phyloP scores from a whole-genome alignment of 2,329 filamentous ascomycete genomes.

The Hypoxylon sp. region DNA sequence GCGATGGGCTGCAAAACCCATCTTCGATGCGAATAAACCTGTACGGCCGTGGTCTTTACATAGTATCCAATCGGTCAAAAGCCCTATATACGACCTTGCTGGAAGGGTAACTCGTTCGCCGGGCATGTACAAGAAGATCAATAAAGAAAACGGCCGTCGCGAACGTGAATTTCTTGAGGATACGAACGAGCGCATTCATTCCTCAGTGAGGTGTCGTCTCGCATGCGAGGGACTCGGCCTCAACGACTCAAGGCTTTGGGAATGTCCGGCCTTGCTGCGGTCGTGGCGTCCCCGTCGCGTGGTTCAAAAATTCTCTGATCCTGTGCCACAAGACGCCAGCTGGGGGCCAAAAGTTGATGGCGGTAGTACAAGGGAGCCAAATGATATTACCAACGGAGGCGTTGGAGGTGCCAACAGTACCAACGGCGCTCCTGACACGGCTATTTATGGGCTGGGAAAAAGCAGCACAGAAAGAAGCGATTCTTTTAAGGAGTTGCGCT shows the following conservation, averaged over 20 bases:
- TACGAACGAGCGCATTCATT: constrained; percentile 69
- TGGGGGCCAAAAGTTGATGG: constrained; percentile 36
- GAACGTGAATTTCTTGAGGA: constrained; percentile 60
- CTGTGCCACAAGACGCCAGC: constrained; percentile 49
- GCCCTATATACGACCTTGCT: constrained; percentile 60
- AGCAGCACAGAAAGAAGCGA: constrained; percentile 3
- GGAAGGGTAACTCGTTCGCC: constrained; percentile 61
- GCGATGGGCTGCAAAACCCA: constrained; percentile 61
- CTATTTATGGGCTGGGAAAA: constrained; percentile 39
- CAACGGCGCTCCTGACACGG: constrained; percentile 38
- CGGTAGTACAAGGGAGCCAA: constrained; percentile 33
- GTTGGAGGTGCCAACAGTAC: constrained; percentile 28
- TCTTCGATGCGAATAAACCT: constrained; percentile 63
- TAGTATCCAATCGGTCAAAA: constrained; percentile 57
- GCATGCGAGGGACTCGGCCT: constrained; percentile 64
- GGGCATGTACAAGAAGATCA: constrained; percentile 62
- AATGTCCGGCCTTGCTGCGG: constrained; percentile 58
- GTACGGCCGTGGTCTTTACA: constrained; percentile 64
- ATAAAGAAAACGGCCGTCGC: constrained; percentile 56
- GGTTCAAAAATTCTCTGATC: constrained; percentile 52
- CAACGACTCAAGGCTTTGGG: constrained; percentile 63
- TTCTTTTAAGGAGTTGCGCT: constrained; percentile 54
- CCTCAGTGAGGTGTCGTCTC: constrained; percentile 66
- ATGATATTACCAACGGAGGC: constrained; percentile 23
- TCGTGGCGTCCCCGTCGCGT: constrained; percentile 61